These are phyloP conservation scores for Macrolepiota fuliginosa DNA, from an alignment of 768 basidiomycete genomes.

Conservation along the genomic window DNA sequence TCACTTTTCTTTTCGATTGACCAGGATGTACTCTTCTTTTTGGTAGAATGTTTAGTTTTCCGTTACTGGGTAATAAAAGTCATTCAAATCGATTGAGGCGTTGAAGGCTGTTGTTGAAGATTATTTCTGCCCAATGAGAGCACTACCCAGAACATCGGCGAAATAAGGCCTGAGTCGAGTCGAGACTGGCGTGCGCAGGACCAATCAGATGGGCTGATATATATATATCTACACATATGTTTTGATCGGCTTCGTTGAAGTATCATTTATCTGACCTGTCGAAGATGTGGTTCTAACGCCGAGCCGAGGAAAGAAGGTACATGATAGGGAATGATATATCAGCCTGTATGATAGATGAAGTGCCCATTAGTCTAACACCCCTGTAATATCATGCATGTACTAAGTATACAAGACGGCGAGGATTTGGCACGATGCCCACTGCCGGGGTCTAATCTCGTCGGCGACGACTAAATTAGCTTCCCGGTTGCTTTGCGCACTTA, in stretches of 20 bases:
- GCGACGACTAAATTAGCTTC: no score
- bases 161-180: no score
- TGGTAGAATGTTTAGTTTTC: background rate
- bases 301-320: background rate
- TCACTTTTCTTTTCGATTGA: slow-evolving; percentile 19
- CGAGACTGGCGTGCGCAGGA: no score
- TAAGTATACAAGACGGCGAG: background rate
- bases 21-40: slow-evolving; percentile 5
- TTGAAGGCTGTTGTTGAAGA: background rate
- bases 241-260: background rate
- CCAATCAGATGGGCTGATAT: no score
- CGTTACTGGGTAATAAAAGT: background rate
- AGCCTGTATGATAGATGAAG: background rate
- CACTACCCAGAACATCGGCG: no score
- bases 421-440: background rate
- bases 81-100: background rate
- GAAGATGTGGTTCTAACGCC: background rate
- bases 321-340: background rate
- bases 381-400: background rate
- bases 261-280: background rate
- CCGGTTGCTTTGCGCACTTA: no score
- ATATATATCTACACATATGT: background rate
- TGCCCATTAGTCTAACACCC: no score
- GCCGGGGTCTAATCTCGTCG: no score
- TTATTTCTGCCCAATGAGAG: no score